Evolutionary conservation across 2,329 filamentous ascomycete species (phyloP).

Genomic region (Fusarium pseudonygamai): DNA sequence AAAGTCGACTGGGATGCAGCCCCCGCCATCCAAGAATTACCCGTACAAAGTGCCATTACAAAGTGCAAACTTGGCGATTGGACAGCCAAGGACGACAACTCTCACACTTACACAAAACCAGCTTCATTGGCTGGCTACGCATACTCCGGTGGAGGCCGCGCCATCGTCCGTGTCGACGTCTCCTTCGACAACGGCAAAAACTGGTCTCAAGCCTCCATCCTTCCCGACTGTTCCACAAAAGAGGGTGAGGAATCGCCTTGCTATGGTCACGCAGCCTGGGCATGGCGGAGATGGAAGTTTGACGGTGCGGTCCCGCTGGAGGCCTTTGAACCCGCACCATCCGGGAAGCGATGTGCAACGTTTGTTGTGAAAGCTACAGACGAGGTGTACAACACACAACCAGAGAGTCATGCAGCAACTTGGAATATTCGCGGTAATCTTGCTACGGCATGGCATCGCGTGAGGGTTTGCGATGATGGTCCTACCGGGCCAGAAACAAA

Average conservation of each 20-base stretch:
- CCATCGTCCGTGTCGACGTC: slow-evolving; percentile 74
- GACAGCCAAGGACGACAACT: slow-evolving; percentile 6
- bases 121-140: slow-evolving; percentile 69
- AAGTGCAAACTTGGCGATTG: slow-evolving; percentile 55
- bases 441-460: slow-evolving; percentile 73
- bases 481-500: background rate
- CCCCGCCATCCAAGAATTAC: slow-evolving; percentile 73
- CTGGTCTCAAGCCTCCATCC: slow-evolving; percentile 70
- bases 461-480: slow-evolving; percentile 53
- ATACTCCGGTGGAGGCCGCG: slow-evolving; percentile 72
- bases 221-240: slow-evolving; percentile 57
- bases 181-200: slow-evolving; percentile 69
- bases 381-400: slow-evolving; percentile 73
- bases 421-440: slow-evolving; percentile 73
- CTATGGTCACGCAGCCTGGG: slow-evolving; percentile 64
- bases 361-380: slow-evolving; percentile 74
- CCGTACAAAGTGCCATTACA: slow-evolving; percentile 74
- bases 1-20: slow-evolving; percentile 70
- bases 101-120: slow-evolving; percentile 17
- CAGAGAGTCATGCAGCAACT: slow-evolving; percentile 66
- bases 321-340: slow-evolving; percentile 33
- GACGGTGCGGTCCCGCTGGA: slow-evolving; percentile 55
- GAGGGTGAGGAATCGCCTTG: slow-evolving; percentile 42
- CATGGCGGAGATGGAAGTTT: slow-evolving; percentile 72
- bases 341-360: slow-evolving; percentile 53